Conservation (phyloP, 495 filamentous ascomycete species). For the Aspergillus taichungensis region DNA sequence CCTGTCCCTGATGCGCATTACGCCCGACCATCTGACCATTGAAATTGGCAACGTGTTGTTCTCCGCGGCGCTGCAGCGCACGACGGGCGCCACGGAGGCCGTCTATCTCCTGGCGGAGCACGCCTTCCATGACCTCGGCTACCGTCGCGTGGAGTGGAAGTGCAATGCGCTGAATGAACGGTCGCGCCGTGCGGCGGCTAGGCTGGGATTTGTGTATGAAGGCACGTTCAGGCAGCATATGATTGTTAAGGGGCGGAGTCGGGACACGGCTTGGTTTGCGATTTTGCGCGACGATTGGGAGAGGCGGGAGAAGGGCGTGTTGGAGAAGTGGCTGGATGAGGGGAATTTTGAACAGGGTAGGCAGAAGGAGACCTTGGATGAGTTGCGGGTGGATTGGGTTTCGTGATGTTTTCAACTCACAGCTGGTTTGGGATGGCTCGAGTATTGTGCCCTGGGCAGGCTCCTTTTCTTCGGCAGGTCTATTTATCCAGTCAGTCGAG, state of each 20-base stretch:
- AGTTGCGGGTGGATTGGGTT: not conserved
- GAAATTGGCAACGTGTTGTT: constrained; percentile 40
- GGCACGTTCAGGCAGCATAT: constrained; percentile 40
- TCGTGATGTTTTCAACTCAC: no score
- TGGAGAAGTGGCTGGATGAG: constrained; percentile 33
- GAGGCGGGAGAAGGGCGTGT: constrained; percentile 29
- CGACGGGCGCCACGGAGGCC: constrained; percentile 33
- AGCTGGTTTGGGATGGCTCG: no score
- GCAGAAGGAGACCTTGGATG: constrained; percentile 26
- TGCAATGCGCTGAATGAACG: constrained; percentile 33
- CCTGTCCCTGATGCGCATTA: constrained; percentile 30
- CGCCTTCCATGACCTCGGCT: constrained; percentile 33
- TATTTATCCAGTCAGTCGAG: no score
- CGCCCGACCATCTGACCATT: constrained; percentile 19
- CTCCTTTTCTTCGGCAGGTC: no score
- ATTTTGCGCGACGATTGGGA: constrained; percentile 40
- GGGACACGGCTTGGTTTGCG: constrained; percentile 41
- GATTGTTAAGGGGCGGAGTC: constrained; percentile 33
- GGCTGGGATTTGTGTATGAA: constrained; percentile 39
- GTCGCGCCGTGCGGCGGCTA: constrained; percentile 32
- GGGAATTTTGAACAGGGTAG: constrained; percentile 25
- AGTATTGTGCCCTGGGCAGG: no score
- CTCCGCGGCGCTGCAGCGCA: constrained; percentile 29
- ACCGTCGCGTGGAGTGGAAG: constrained; percentile 43
- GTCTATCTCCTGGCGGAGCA: constrained; percentile 33